Conservation (phyloP, 495 filamentous ascomycete species). For the Annulohypoxylon stygium region DNA sequence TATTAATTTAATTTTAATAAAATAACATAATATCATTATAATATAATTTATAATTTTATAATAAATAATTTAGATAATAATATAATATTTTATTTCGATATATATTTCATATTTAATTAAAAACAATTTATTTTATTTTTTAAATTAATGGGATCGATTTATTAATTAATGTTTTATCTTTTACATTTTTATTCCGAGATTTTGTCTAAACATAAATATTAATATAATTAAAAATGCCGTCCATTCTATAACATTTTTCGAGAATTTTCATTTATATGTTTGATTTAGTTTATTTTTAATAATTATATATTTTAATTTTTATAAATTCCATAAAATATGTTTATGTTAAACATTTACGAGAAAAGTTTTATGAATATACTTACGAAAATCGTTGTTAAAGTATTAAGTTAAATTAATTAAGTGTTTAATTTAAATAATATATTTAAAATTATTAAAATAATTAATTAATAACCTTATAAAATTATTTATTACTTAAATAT, state of each 20-base stretch:
- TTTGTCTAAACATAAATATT: neutral
- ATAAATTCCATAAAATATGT: neutral
- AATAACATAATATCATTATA: too few relatives aligned
- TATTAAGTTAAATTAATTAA: too few relatives aligned
- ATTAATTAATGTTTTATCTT: neutral
- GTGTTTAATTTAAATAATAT: too few relatives aligned
- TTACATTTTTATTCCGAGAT: neutral
- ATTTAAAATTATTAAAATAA: too few relatives aligned
- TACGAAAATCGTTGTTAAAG: neutral
- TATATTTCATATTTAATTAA: too few relatives aligned
- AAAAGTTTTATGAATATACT: constrained; percentile 3
- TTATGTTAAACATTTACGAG: neutral
- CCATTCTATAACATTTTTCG: neutral
- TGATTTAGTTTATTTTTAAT: neutral
- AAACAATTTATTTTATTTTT: too few relatives aligned
- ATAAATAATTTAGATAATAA: neutral
- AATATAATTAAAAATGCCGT: neutral
- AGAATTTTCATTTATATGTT: neutral
- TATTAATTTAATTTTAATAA: too few relatives aligned
- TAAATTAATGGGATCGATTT: too few relatives aligned
- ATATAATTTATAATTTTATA: neutral
- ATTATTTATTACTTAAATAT: too few relatives aligned
- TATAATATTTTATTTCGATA: neutral
- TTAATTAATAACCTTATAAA: too few relatives aligned
- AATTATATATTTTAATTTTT: neutral